phyloP scores from a whole-genome alignment of 257 asterid genomes.

The Solanum sejunctum region DNA sequence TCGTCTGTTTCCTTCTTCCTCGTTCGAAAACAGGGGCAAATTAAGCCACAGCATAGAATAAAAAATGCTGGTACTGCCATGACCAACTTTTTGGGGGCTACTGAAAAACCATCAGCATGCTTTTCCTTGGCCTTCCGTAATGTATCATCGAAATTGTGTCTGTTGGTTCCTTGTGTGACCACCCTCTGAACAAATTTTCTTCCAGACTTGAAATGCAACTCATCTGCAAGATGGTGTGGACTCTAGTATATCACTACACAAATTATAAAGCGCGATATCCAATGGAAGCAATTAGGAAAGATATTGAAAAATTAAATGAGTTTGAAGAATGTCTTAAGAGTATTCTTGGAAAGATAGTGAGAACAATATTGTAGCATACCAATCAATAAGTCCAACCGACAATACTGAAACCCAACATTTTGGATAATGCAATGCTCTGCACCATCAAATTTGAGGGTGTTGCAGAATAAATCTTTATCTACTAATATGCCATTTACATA shows the following conservation, averaged over 20 bases:
- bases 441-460: slow-evolving; percentile 26
- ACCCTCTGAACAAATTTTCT: slow-evolving; percentile 31
- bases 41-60: slow-evolving; percentile 48
- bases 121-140: slow-evolving; percentile 16
- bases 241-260: background rate
- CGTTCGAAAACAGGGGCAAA: slow-evolving; percentile 87
- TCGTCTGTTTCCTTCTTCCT: slow-evolving; percentile 45
- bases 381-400: slow-evolving; percentile 23
- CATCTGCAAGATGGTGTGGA: slow-evolving; percentile 27
- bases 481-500: slow-evolving; percentile 52
- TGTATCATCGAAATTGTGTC: slow-evolving; percentile 9
- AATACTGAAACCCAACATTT: slow-evolving; percentile 23
- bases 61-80: slow-evolving; percentile 65
- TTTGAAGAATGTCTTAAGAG: background rate
- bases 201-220: slow-evolving; percentile 27
- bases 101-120: slow-evolving; percentile 10
- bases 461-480: slow-evolving; percentile 46
- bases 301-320: background rate
- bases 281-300: background rate
- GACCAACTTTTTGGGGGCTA: slow-evolving; percentile 39
- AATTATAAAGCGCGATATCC: background rate
- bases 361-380: slow-evolving; percentile 27
- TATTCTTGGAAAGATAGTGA: background rate
- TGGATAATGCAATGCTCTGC: slow-evolving; percentile 29
- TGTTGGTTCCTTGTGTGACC: slow-evolving; percentile 32